A percentile compares a stretch with the other conserved stretches of the same genome.
These are phyloP conservation scores for Claviceps maximensis DNA, from an alignment of 2,329 filamentous ascomycete genomes.

Conservation along the genomic window DNA sequence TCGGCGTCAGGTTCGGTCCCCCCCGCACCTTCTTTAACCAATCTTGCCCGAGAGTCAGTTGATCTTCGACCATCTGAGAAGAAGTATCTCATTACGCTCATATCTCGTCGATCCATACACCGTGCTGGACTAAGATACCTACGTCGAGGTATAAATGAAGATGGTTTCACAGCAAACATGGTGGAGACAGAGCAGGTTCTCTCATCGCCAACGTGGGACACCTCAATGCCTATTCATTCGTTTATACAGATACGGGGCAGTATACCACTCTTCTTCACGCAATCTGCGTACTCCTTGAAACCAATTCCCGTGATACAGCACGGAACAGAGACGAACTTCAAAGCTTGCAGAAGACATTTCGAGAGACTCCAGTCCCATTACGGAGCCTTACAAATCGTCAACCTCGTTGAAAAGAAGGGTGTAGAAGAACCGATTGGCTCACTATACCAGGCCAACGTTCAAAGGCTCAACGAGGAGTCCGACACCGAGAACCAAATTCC, in stretches of 20 bases:
- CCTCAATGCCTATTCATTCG: conserved; percentile 54
- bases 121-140: conserved; percentile 83
- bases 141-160: conserved; percentile 78
- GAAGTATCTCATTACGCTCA: conserved; percentile 68
- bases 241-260: conserved; percentile 83
- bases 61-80: conserved; percentile 36
- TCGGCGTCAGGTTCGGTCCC: conserved; percentile 16
- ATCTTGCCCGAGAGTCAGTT: conserved; percentile 17
- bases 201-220: conserved; percentile 54
- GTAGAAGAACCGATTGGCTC: conserved; percentile 69
- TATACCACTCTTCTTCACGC: conserved; percentile 89
- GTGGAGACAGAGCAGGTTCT: conserved; percentile 95
- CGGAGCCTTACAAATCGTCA: conserved; percentile 64
- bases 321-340: conserved; percentile 63
- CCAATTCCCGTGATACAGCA: conserved; percentile 74
- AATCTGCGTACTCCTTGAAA: conserved; percentile 87
- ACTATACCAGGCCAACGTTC: conserved; percentile 57
- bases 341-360: conserved; percentile 72
- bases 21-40: conserved; percentile 13
- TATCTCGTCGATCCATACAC: conserved; percentile 79
- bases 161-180: conserved; percentile 75
- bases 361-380: conserved; percentile 55
- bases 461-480: conserved; percentile 50
- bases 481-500: conserved; percentile 26
- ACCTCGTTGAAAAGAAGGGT: conserved; percentile 78